Evolutionary conservation across 768 basidiomycete species (phyloP), one percentile per base, ranked within the genome.

Genomic region (Boletus subcaerulescens): DNA sequence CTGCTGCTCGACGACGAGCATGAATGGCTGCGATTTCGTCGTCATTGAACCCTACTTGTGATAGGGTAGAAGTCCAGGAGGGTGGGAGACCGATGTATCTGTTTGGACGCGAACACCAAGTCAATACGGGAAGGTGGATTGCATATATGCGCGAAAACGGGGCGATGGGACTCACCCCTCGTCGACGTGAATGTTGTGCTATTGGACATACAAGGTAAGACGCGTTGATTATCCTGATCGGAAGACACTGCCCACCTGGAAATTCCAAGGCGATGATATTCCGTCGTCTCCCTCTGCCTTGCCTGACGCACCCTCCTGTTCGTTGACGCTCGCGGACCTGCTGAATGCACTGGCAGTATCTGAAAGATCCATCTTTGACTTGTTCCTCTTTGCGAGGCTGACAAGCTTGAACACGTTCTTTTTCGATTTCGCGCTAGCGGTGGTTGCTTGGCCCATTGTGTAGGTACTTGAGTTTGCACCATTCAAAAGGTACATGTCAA

Each of bases 131-230:
- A 26, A 40, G 31, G 45, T n/a, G n/a, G 31, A n/a, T 18, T 18
- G 20, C 12, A 51, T 45, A 44, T 35, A 45, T 36, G 45, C 40
- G 59, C 18, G 40, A 38, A 46, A 41, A 54, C 5, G 20, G 36
- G n/a, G n/a, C 10, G 17, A 31, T 22, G 18, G 17, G 4, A 76
- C 80, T 52, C 60, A 87, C 83, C 76, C 83, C 71, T 89, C 88
- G 67, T 90, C 86, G 29, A 90, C 88, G 63, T 91, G 88, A 33
- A 90, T 82, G 63, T 90, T 80, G 65, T 91, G 88, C 87, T 89
- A 43, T n/a, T 43, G 8, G 26, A 44, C 8, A 40, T 32, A 18
- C 48, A 40, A 42, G 29, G 48, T 60, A 9, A 57, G 58, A 48
- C 10, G 11, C 9, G 15, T 41, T 3, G 44, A 20, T 9, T 0